Evolutionary conservation across 2,329 filamentous ascomycete species (phyloP).

Genomic region (Penicillium sp.): DNA sequence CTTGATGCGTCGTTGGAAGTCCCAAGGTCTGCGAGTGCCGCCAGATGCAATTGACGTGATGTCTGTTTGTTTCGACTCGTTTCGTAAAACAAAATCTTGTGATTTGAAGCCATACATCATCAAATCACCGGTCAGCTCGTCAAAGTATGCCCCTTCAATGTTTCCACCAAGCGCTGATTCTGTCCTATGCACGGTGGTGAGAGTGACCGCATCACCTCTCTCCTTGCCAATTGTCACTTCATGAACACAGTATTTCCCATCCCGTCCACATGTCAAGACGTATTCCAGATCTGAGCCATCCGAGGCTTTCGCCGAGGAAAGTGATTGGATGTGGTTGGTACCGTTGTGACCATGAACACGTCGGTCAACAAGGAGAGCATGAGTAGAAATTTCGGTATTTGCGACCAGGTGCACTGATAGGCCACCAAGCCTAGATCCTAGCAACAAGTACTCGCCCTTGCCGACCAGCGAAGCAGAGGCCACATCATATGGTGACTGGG

Average conservation of each 20-base stretch:
- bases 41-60: conserved; percentile 75
- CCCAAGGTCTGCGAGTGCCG: conserved; percentile 77
- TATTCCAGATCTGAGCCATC: conserved; percentile 23
- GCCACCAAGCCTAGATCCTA: conserved; percentile 59
- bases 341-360: conserved; percentile 58
- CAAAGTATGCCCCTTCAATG: conserved; percentile 70
- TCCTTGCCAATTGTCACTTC: conserved; percentile 25
- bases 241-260: conserved; percentile 73
- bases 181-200: conserved; percentile 65
- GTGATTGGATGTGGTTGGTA: conserved; percentile 62
- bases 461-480: conserved; percentile 49
- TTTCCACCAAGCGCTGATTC: conserved; percentile 70
- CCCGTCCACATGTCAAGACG: conserved; percentile 71
- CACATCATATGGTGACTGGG: conserved; percentile 48
- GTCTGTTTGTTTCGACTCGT: conserved; percentile 69
- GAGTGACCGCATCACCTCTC: conserved; percentile 29
- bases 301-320: conserved; percentile 10
- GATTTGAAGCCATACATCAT: conserved; percentile 28
- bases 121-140: conserved; percentile 29
- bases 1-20: conserved; percentile 45
- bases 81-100: conserved; percentile 74
- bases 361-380: conserved; percentile 25
- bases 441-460: conserved; percentile 38
- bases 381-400: conserved; percentile 13
- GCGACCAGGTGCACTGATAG: conserved; percentile 49